Evolutionary conservation across 2,329 filamentous ascomycete genomes (phyloP).

Genomic region (Trichoderma atroviride): DNA sequence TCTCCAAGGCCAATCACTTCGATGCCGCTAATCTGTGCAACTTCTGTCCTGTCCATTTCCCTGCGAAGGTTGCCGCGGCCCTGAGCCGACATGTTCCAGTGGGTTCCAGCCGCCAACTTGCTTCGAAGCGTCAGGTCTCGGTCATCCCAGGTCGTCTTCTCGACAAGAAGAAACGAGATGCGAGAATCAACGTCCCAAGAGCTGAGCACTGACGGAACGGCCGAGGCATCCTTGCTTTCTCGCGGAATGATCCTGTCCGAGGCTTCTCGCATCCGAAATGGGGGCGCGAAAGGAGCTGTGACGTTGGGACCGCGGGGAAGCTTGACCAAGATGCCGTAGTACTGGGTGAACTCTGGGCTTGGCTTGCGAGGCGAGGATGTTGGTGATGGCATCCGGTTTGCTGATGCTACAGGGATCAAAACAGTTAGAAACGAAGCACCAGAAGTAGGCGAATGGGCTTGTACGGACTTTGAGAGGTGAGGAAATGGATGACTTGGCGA

Average conservation of each 20-base stretch:
- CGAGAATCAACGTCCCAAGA: not conserved
- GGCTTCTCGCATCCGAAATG: not conserved
- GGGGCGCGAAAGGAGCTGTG: not conserved
- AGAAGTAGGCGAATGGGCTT: not conserved
- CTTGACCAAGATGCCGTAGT: constrained; percentile 19
- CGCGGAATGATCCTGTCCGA: not conserved
- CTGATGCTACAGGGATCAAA: not conserved
- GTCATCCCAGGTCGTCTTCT: constrained; percentile 12
- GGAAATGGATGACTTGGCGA: not conserved
- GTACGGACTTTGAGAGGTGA: constrained; percentile 4
- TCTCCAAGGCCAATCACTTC: constrained; percentile 19
- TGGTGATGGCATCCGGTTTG: not conserved
- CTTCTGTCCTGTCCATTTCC: not conserved
- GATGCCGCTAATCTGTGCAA: constrained; percentile 1
- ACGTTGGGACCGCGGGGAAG: not conserved
- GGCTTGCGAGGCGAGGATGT: not conserved
- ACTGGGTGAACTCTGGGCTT: constrained; percentile 6
- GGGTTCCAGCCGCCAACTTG: not conserved
- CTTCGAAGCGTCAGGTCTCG: not conserved
- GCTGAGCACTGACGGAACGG: constrained; percentile 6
- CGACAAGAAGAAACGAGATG: constrained; percentile 3
- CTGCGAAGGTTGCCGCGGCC: not conserved
- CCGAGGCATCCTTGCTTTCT: not conserved
- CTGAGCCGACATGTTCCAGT: constrained; percentile 3
- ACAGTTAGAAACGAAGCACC: not conserved